Percentiles rank a stretch among this genome's conserved stretches.
Evolutionary conservation across 345 rosid genomes (phyloP).

Genomic region (Populus alba): DNA sequence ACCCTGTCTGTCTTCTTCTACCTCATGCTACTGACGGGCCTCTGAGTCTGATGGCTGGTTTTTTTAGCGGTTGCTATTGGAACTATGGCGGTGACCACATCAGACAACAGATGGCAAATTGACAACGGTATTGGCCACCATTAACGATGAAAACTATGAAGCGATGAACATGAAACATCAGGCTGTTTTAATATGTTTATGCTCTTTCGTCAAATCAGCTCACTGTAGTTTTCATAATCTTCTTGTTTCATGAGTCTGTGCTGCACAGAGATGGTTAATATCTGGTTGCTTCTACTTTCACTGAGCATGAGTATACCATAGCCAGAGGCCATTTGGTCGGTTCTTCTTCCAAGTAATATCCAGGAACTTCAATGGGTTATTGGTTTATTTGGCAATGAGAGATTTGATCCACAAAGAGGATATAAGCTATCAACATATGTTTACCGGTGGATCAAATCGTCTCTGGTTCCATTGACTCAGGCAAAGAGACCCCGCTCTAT

Average conservation of each 20-base stretch:
- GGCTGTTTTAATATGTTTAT: neutral
- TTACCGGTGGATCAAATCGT: conserved; percentile 57
- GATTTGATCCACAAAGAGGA: conserved; percentile 52
- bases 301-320: neutral
- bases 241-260: neutral
- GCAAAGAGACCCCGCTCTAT: too few relatives aligned
- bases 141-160: neutral
- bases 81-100: neutral
- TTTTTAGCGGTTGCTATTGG: neutral
- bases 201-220: neutral
- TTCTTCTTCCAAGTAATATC: neutral
- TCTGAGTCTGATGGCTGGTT: neutral
- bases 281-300: neutral
- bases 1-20: neutral
- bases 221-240: neutral
- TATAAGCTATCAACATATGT: conserved; percentile 59
- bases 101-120: neutral
- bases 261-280: neutral
- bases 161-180: neutral
- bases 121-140: neutral
- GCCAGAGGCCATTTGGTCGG: neutral
- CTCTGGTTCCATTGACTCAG: too few relatives aligned
- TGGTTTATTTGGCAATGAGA: conserved; percentile 8
- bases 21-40: neutral
- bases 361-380: neutral